Conservation (phyloP, 768 basidiomycete species). For the Paxillus involutus region DNA sequence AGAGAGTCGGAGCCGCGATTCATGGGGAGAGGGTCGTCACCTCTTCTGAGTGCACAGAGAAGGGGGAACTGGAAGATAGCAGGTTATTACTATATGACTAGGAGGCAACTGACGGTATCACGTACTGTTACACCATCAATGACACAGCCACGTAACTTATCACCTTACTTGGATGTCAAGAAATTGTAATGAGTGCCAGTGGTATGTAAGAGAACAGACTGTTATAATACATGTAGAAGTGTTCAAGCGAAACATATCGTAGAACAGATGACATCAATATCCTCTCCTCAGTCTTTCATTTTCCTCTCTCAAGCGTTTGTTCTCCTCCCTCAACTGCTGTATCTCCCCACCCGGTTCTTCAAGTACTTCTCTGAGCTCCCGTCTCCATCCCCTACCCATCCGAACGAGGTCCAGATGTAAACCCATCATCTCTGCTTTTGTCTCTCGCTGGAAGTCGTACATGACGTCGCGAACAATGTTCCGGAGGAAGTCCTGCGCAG, state of each 20-base stretch:
- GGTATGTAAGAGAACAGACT: too few species aligned
- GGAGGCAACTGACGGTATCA: too few species aligned
- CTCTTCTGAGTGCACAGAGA: neutral
- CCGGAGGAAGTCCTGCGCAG: constrained; percentile 58
- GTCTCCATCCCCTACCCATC: constrained; percentile 70
- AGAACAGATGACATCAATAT: constrained; percentile 8
- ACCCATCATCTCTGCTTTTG: constrained; percentile 69
- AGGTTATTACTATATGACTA: too few species aligned
- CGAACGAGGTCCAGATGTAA: constrained; percentile 72
- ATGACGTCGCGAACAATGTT: constrained; percentile 69
- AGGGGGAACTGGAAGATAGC: too few species aligned
- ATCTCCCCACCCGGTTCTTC: constrained; percentile 63
- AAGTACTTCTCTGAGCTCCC: constrained; percentile 60
- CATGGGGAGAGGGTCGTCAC: constrained; percentile 5
- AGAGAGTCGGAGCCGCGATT: constrained; percentile 4
- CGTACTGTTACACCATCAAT: too few species aligned
- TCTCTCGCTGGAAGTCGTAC: constrained; percentile 71
- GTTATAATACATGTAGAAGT: neutral
- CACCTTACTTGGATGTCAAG: too few species aligned
- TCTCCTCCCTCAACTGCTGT: constrained; percentile 42
- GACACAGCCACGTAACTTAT: too few species aligned
- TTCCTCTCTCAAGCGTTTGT: constrained; percentile 60
- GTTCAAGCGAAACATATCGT: neutral
- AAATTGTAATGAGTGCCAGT: neutral
- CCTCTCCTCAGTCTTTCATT: constrained; percentile 57